Evolutionary conservation across 495 filamentous ascomycete species (phyloP).

Genomic region (Neurospora tetrasperma): DNA sequence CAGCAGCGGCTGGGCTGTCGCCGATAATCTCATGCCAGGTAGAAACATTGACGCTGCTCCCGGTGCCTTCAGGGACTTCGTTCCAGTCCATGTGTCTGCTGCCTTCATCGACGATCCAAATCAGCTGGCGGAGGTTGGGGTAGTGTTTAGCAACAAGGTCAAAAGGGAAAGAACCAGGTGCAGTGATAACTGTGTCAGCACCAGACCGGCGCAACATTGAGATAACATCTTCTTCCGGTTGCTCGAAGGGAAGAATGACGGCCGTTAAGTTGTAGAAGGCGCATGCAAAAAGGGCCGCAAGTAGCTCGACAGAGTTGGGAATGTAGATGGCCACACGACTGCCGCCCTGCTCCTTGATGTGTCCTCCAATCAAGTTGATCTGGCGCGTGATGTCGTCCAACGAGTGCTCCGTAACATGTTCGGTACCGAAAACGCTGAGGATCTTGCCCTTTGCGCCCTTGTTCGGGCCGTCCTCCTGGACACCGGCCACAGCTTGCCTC

Average conservation of each 20-base stretch:
- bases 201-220: constrained; percentile 57
- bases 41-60: constrained; percentile 59
- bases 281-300: constrained; percentile 52
- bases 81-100: constrained; percentile 87
- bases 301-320: constrained; percentile 83
- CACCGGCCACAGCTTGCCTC: constrained; percentile 61
- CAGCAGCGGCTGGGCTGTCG: constrained; percentile 41
- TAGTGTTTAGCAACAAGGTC: constrained; percentile 57
- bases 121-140: constrained; percentile 59
- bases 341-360: constrained; percentile 56
- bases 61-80: constrained; percentile 65
- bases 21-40: constrained; percentile 83
- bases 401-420: constrained; percentile 59
- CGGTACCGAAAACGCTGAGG: constrained; percentile 67
- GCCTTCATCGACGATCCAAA: constrained; percentile 90
- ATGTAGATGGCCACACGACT: constrained; percentile 82
- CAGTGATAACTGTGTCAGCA: constrained; percentile 73
- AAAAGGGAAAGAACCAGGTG: constrained; percentile 80
- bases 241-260: constrained; percentile 77
- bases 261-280: constrained; percentile 73
- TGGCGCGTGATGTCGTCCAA: constrained; percentile 63
- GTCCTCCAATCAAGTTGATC: constrained; percentile 76
- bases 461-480: constrained; percentile 45
- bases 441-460: constrained; percentile 64
- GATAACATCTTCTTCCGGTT: constrained; percentile 52